Evolutionary conservation across 225 moss, liverwort and hornwort species (phyloP).

Genomic region (Ulota crispa): DNA sequence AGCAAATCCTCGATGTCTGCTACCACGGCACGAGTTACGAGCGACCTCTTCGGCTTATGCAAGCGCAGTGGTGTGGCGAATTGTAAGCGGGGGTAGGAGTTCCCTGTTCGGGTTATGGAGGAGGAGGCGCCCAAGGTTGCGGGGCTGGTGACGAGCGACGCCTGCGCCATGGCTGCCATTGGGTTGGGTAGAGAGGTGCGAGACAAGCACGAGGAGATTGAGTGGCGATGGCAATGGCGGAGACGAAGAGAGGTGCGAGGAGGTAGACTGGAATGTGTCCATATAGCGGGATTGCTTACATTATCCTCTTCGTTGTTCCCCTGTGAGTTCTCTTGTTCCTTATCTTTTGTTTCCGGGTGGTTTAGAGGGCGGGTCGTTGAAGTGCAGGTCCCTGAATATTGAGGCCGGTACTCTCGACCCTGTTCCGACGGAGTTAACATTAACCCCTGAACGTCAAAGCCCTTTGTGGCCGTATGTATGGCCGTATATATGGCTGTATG

Average conservation of each 20-base stretch:
- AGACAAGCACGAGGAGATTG: background rate
- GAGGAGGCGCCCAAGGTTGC: conserved; percentile 28
- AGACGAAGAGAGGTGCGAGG: background rate
- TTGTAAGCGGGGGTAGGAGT: conserved; percentile 23
- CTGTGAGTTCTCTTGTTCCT: background rate
- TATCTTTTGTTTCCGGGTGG: background rate
- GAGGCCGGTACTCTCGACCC: background rate
- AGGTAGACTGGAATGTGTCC: conserved; percentile 3
- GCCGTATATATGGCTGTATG: too few relatives aligned
- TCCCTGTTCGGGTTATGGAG: conserved; percentile 31
- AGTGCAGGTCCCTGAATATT: too few relatives aligned
- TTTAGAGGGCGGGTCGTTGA: background rate
- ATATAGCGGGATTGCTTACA: conserved; percentile 18
- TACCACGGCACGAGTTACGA: conserved; percentile 34
- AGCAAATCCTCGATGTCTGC: conserved; percentile 61
- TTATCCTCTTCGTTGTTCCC: conserved; percentile 39
- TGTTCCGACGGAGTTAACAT: too few relatives aligned
- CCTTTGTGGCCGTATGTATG: too few relatives aligned
- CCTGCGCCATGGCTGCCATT: conserved; percentile 60
- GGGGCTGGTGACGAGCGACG: conserved; percentile 38
- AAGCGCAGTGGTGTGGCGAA: conserved; percentile 18
- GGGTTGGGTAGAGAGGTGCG: background rate
- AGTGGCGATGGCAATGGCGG: background rate
- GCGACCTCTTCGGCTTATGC: conserved; percentile 6
- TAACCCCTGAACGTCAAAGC: too few relatives aligned